phyloP scores from a whole-genome alignment of 192 early-diverging fungal species.

The Gaertneriomyces sp. region DNA sequence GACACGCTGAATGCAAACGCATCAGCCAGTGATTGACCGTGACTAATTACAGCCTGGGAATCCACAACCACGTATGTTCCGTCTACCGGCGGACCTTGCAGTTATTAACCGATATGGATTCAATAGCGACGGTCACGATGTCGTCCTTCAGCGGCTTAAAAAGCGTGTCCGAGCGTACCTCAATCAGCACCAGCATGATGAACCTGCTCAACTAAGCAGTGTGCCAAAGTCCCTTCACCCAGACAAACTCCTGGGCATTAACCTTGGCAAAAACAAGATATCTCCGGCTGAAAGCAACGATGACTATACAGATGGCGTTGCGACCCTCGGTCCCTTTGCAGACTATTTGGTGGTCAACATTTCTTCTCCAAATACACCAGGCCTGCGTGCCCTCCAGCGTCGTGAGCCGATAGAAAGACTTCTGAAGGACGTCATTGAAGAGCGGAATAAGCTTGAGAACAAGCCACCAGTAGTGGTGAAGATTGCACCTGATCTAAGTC shows the following conservation, averaged over 20 bases:
- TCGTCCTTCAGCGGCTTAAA: slow-evolving; percentile 61
- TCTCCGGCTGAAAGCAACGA: slow-evolving; percentile 60
- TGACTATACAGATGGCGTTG: slow-evolving; percentile 81
- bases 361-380: slow-evolving; percentile 83
- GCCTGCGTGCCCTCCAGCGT: slow-evolving; percentile 68
- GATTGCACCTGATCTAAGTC: slow-evolving; percentile 81
- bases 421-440: slow-evolving; percentile 57
- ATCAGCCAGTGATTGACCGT: not conserved
- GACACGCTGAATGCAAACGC: slow-evolving; percentile 5
- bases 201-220: not conserved
- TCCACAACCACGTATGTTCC: slow-evolving; percentile 80
- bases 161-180: slow-evolving; percentile 59
- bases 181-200: slow-evolving; percentile 12
- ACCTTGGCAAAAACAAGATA: slow-evolving; percentile 86
- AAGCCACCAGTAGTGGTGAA: slow-evolving; percentile 80
- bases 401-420: slow-evolving; percentile 68
- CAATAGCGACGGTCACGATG: slow-evolving; percentile 75
- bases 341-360: slow-evolving; percentile 91
- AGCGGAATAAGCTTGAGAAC: slow-evolving; percentile 32
- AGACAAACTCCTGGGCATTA: slow-evolving; percentile 72
- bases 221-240: slow-evolving; percentile 48
- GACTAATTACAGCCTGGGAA: slow-evolving; percentile 64
- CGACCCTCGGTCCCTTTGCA: slow-evolving; percentile 68
- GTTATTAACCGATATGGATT: slow-evolving; percentile 90
- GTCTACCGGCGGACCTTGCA: slow-evolving; percentile 65